Percentiles rank a stretch among this genome's conserved stretches.
phyloP scores from a whole-genome alignment of 2,329 filamentous ascomycete genomes.

The Aspergillus udagawae region DNA sequence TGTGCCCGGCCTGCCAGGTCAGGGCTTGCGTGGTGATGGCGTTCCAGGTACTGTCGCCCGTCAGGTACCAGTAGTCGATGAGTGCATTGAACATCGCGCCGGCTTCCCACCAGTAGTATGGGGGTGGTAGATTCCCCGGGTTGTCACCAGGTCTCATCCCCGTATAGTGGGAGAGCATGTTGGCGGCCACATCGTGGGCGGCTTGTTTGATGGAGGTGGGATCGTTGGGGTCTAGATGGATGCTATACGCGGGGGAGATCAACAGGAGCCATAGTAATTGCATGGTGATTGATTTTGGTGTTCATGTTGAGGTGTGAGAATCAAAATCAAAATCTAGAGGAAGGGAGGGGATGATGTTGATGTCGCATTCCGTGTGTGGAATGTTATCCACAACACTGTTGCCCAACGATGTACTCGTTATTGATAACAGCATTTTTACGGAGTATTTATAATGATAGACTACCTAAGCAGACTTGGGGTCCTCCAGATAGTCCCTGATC shows the following conservation, averaged over 20 bases:
- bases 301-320: not conserved
- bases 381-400: not conserved
- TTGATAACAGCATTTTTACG: not conserved
- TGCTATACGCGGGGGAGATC: constrained; percentile 6
- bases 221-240: constrained; percentile 10
- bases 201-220: constrained; percentile 44
- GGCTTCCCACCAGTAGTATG: constrained; percentile 46
- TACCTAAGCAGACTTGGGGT: no score
- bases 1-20: constrained; percentile 35
- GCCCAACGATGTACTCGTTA: not conserved
- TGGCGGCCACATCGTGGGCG: constrained; percentile 42
- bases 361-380: not conserved
- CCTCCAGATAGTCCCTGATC: no score
- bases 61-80: constrained; percentile 43
- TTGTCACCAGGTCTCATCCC: constrained; percentile 45
- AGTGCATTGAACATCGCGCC: constrained; percentile 41
- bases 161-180: constrained; percentile 52
- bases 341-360: not conserved
- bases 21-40: constrained; percentile 34
- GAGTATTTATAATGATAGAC: no score
- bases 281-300: constrained; percentile 7
- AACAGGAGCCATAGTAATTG: constrained; percentile 11
- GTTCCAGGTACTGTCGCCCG: constrained; percentile 40
- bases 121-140: constrained; percentile 48
- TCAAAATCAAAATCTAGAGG: not conserved